Conservation (phyloP, 2,329 filamentous ascomycete species). For the Botrytis elliptica region DNA sequence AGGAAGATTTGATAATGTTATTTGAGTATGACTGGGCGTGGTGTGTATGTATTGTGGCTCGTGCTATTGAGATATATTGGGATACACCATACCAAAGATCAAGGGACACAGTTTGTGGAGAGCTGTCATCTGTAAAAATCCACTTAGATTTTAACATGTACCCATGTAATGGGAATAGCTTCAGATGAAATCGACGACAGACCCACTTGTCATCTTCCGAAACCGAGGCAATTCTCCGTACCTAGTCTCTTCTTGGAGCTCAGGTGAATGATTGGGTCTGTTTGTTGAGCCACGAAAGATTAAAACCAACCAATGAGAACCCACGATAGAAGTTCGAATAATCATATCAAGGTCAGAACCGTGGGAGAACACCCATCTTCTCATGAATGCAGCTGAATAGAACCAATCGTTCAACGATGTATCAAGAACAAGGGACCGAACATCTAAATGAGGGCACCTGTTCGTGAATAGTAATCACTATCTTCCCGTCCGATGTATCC, state of each 20-base stretch:
- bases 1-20: constrained; percentile 3
- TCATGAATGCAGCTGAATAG: background rate
- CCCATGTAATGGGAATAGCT: constrained; percentile 21
- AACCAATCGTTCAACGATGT: background rate
- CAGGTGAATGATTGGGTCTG: constrained; percentile 2
- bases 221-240: background rate
- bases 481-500: background rate
- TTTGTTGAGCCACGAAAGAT: background rate
- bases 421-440: background rate
- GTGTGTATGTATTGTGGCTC: constrained; percentile 2
- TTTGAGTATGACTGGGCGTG: background rate
- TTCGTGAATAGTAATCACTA: background rate
- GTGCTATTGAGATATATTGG: background rate
- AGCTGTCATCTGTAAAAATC: constrained; percentile 8
- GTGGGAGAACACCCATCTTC: background rate
- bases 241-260: background rate
- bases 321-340: background rate
- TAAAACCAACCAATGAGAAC: background rate
- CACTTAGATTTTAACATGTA: constrained; percentile 12
- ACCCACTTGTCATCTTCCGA: background rate
- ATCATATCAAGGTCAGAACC: background rate
- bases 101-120: constrained; percentile 6
- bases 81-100: constrained; percentile 2
- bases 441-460: background rate
- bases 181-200: constrained; percentile 1